Evolutionary conservation across 306 rosid species (phyloP), one percentile per base, ranked within the genome.

Genomic region (Inga laurina): DNA sequence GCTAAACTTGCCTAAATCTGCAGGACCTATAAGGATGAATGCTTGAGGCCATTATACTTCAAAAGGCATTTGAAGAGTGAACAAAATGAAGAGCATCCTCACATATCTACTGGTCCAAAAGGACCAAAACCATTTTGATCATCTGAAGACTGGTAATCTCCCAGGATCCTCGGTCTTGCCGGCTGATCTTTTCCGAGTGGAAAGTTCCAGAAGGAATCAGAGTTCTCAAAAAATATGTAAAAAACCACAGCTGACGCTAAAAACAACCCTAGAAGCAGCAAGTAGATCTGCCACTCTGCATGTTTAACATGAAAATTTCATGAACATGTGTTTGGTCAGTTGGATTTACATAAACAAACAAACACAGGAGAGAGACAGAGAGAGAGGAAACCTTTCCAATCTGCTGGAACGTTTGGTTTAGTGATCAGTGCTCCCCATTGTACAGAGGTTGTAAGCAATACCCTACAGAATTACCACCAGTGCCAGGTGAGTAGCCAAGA

Each of bases 231-330:
- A 89, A 96, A 94, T 54, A 92, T 82, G 89, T 96, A 96, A 71
- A 96, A 96, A 6, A 85, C 88, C 27, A 92, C 44, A 15, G 92
- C 95, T 4, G 99, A 96, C 14, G 92, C 94, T 81, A 90, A 75
- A 83, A 96, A 92, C 69, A 96, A 82, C 75, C 90, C 93, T 68
- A 92, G 21, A 76, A 96, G 97, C 72, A 96, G 77, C 92, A 88
- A 5, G 84, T 96, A 96, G 82, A 96, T 94, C 93, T 96, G 99
- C 99, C 99, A 94, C 87, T 96, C 99, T 96, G 99, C 92, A 92
- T 15, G 82, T 88, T 86, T 79, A 19, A 74, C 11, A 74, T 9
- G 65, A 62, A 84, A 79, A 83, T 35, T 35, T 61, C 11, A 82
- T 77, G 56, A 32, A 67, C 74, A 76, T 34, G 72, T 35, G 45